Evolutionary conservation across 2,329 filamentous ascomycete genomes (phyloP).

Genomic region (Colletotrichum endophyticum): DNA sequence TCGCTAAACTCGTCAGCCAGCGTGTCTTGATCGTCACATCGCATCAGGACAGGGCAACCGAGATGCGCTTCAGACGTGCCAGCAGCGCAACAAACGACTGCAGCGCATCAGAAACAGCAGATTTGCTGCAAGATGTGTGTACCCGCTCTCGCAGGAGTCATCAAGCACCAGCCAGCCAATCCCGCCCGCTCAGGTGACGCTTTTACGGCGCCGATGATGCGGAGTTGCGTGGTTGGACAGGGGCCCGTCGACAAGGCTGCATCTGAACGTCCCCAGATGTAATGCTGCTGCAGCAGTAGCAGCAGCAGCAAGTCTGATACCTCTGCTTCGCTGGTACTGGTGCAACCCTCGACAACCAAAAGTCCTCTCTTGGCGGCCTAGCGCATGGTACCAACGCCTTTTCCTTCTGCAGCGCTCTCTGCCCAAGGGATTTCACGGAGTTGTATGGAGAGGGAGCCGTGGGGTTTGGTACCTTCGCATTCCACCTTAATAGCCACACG

Average conservation of each 20-base stretch:
- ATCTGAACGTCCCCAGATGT: slow-evolving; percentile 9
- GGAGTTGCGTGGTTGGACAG: slow-evolving; percentile 19
- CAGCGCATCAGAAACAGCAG: slow-evolving; percentile 18
- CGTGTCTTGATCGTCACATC: slow-evolving; percentile 13
- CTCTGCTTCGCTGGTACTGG: not conserved
- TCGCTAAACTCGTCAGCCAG: not conserved
- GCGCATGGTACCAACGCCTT: not conserved
- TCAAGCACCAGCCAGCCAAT: slow-evolving; percentile 12
- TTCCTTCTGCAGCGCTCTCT: not conserved
- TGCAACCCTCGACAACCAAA: not conserved
- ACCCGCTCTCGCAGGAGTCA: slow-evolving; percentile 19
- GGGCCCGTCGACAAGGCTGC: slow-evolving; percentile 18
- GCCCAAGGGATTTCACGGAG: not conserved
- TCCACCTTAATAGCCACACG: not conserved
- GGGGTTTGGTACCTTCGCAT: not conserved
- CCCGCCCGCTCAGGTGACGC: slow-evolving; percentile 17
- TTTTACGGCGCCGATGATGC: slow-evolving; percentile 15
- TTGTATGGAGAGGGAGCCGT: not conserved
- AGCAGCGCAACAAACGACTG: not conserved
- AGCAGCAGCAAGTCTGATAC: slow-evolving; percentile 1
- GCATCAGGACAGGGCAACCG: not conserved
- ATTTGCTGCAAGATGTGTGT: slow-evolving; percentile 20
- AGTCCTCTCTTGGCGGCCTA: slow-evolving; percentile 5
- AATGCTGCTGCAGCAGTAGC: slow-evolving; percentile 10
- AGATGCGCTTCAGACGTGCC: not conserved